phyloP scores from a whole-genome alignment of 257 asterid genomes.

The Jacaranda copaia region DNA sequence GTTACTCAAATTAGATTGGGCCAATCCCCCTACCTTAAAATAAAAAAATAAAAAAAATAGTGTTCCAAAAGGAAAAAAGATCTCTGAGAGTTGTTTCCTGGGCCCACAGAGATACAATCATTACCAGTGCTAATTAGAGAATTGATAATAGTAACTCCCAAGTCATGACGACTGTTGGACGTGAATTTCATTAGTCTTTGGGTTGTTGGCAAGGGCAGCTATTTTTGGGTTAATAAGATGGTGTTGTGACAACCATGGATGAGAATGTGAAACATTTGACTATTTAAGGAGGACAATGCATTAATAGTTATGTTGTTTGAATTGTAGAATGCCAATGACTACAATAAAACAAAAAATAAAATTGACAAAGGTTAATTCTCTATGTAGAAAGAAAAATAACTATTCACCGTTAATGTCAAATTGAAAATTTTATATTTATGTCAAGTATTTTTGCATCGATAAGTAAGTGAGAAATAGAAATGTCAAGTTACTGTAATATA shows the following conservation, averaged over 20 bases:
- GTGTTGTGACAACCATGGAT: constrained; percentile 54
- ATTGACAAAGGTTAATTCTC: too few species aligned
- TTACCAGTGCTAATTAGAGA: constrained; percentile 64
- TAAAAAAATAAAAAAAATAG: too few species aligned
- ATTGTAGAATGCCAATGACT: constrained; percentile 63
- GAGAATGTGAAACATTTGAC: constrained; percentile 65
- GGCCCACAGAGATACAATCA: constrained; percentile 72
- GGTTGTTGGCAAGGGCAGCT: constrained; percentile 60
- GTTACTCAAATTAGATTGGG: too few species aligned
- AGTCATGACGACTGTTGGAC: constrained; percentile 52
- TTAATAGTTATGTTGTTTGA: constrained; percentile 54
- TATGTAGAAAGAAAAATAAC: neutral
- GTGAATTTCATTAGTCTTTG: constrained; percentile 75
- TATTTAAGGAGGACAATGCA: constrained; percentile 57
- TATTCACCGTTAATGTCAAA: too few species aligned
- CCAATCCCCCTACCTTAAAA: too few species aligned
- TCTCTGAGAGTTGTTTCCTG: too few species aligned
- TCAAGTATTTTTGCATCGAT: too few species aligned
- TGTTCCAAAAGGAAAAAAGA: too few species aligned
- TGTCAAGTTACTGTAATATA: too few species aligned
- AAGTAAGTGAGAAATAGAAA: too few species aligned
- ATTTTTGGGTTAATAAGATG: constrained; percentile 44
- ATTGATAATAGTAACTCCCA: constrained; percentile 47
- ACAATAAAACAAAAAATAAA: neutral
- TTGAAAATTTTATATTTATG: too few species aligned